Base-by-base conservation (phyloP, 2,329 filamentous ascomycete genomes). In the Simplicillium aogashimaense region DNA sequence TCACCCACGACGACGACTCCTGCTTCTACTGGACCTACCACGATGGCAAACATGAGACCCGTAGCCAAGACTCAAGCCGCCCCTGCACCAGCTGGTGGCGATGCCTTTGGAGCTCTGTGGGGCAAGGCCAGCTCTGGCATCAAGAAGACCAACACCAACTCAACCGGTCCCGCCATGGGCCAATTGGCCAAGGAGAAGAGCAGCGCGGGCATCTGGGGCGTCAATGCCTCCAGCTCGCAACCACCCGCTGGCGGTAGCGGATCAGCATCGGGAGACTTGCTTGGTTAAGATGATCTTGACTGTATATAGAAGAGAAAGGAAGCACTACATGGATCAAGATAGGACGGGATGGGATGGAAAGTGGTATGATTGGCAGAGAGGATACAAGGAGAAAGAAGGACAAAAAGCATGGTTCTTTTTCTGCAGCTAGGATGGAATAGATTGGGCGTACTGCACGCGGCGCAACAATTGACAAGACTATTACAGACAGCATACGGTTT, bases 171-270 rank as follows among this genome's bases (percentile, higher is more conserved):
- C 38, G 89, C 89, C 41, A 75, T 98, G 65, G 89, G 88, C 25
- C 89, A 94, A 59, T 78, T 98, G 61, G 90, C 89, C n/a, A 95
- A 95, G 70, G 88, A 95, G 64, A 95, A 97, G 73, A 92, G 88
- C 43, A 88, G 81, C 52, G 88, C 89, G 13, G 88, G 89, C 7
- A 86, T 98, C 47, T 98, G 94, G 88, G 92, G 90, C 14, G 76
- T 85, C 1, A 72, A 83, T 13, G 70, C 78, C 36, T 38, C 55
- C 6, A 42, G 52, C n/a, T 56, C 34, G 37, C 44, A 40, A 41
- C 42, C 47, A 32, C 40, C 39, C n/a, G 39, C 45, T 32, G 38
- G 39, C 28, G 45, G 54, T 42, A 56, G 58, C 40, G 68, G 66
- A 7, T 58, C 61, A 44, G 59, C 57, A 15, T 57, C 72, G 36